Percentiles rank a stretch among this genome's conserved stretches.
These are phyloP conservation scores for Sphagnum contortum DNA, from an alignment of 225 moss, liverwort and hornwort genomes.

Conservation along the genomic window DNA sequence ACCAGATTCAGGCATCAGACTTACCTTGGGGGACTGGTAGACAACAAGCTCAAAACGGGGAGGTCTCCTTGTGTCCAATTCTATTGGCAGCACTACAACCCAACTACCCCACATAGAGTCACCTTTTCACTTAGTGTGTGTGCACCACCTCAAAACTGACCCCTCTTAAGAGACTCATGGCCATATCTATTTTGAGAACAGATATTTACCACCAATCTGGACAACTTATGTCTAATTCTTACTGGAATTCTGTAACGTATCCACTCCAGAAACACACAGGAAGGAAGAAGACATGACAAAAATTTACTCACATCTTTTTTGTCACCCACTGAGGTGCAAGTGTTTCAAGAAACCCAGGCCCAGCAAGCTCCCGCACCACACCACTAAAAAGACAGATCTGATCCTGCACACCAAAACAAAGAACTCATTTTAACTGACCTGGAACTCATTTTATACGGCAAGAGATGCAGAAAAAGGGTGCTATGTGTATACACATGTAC, in stretches of 20 bases:
- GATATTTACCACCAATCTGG: too few relatives aligned
- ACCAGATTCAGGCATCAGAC: neutral
- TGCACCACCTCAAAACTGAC: neutral
- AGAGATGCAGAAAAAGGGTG: too few relatives aligned
- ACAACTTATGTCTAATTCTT: too few relatives aligned
- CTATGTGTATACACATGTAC: too few relatives aligned
- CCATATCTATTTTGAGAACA: too few relatives aligned
- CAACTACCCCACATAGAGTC: conserved; percentile 33
- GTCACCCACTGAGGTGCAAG: conserved; percentile 62
- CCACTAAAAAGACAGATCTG: conserved; percentile 81
- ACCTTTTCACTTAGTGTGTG: too few relatives aligned
- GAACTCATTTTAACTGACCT: too few relatives aligned
- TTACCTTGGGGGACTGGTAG: conserved; percentile 88
- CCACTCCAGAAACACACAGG: too few relatives aligned
- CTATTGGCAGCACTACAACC: conserved; percentile 76
- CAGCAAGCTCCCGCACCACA: conserved; percentile 73
- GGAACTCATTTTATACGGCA: too few relatives aligned
- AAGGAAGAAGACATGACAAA: neutral
- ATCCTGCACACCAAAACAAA: conserved; percentile 35
- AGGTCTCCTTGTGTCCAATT: conserved; percentile 49
- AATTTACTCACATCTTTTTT: conserved; percentile 67
- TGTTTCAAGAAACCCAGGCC: conserved; percentile 70
- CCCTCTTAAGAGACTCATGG: too few relatives aligned
- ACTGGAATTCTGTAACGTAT: too few relatives aligned
- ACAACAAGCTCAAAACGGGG: conserved; percentile 79